Conservation (phyloP, 129 eudicot species). For the Escallonia rubra region DNA sequence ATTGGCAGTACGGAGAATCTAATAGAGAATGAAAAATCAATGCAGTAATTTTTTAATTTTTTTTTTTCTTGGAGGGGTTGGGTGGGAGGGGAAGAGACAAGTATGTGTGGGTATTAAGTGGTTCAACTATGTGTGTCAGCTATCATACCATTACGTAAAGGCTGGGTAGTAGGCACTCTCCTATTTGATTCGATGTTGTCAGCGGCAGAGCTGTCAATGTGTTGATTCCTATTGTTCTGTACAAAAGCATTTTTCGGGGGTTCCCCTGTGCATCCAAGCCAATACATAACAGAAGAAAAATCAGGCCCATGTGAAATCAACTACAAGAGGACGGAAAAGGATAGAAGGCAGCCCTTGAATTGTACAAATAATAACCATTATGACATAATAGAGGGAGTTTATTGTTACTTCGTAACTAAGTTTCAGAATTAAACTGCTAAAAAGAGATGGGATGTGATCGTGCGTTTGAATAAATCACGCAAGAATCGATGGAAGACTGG, state of each 20-base stretch:
- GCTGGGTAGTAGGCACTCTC: conserved; percentile 28
- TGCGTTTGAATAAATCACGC: too few species aligned
- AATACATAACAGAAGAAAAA: not conserved
- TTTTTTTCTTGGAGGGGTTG: too few species aligned
- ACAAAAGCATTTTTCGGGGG: conserved; percentile 22
- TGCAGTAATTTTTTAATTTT: too few species aligned
- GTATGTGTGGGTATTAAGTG: not conserved
- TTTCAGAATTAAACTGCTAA: too few species aligned
- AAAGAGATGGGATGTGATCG: too few species aligned
- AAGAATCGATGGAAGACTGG: too few species aligned
- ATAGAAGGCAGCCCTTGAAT: not conserved
- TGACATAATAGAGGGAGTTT: not conserved
- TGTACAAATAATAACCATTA: not conserved
- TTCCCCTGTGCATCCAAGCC: conserved; percentile 31
- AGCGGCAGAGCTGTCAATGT: conserved; percentile 19
- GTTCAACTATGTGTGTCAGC: conserved; percentile 6
- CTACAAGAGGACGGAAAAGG: not conserved
- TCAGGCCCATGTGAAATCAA: not conserved
- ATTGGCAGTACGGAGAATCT: too few species aligned
- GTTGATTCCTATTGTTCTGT: conserved; percentile 22
- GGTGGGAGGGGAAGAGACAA: not conserved
- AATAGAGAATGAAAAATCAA: too few species aligned
- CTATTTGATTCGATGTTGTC: conserved; percentile 23
- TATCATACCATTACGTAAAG: conserved; percentile 62
- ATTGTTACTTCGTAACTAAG: too few species aligned